These are phyloP conservation scores for Cladorrhinum samala DNA, from an alignment of 495 filamentous ascomycete species.

Conservation along the genomic window DNA sequence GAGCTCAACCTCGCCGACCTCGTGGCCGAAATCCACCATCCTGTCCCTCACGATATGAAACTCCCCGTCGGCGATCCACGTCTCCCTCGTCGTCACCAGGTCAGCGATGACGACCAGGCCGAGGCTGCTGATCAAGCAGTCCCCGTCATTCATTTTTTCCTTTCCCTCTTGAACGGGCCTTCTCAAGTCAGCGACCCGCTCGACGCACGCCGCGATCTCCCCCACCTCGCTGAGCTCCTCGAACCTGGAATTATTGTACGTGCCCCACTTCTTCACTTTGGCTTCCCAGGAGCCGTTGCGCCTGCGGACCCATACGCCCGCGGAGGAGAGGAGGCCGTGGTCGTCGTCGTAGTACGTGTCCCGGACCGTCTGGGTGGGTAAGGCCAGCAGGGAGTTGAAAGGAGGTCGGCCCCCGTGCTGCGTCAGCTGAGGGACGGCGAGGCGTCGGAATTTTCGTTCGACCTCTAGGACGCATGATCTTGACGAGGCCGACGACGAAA, in stretches of 20 bases:
- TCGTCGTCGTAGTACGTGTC: constrained; percentile 34
- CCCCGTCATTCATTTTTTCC: no score
- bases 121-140: no score
- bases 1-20: constrained; percentile 37
- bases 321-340: constrained; percentile 14
- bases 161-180: neutral
- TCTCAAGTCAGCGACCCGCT: neutral
- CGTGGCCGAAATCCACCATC: constrained; percentile 35
- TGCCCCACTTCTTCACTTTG: constrained; percentile 17
- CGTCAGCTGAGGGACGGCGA: constrained; percentile 7
- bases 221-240: constrained; percentile 18
- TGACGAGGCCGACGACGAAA: neutral
- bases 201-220: constrained; percentile 8
- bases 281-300: constrained; percentile 28
- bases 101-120: constrained; percentile 24
- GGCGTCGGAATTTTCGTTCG: constrained; percentile 32
- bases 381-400: constrained; percentile 18
- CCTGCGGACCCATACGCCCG: constrained; percentile 28
- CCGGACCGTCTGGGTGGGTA: constrained; percentile 18
- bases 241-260: constrained; percentile 24
- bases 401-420: constrained; percentile 14
- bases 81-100: constrained; percentile 27
- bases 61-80: constrained; percentile 29
- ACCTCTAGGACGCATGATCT: constrained; percentile 26
- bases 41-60: constrained; percentile 32